Conservation (phyloP, 1,284 basidiomycete genomes). For the Microbotryum lychnidis-dioicae region DNA sequence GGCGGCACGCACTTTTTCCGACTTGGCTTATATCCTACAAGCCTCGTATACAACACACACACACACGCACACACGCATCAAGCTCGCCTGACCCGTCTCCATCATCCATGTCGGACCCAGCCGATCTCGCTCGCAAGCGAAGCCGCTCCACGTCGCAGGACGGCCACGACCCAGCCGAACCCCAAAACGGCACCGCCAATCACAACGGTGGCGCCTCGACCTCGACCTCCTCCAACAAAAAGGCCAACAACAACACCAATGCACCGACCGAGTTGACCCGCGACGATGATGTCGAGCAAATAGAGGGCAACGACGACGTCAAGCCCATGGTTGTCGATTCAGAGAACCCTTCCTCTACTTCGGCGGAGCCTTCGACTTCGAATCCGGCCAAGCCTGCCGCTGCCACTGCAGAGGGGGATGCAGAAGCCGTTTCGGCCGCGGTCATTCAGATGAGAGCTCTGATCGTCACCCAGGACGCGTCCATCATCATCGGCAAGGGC, state of each 20-base stretch:
- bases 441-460: conserved; percentile 44
- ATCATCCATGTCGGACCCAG: conserved; percentile 19
- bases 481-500: conserved; percentile 95
- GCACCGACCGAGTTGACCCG: conserved; percentile 19
- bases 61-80: no score
- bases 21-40: no score
- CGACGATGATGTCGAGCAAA: conserved; percentile 13
- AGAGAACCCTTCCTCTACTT: conserved; percentile 2
- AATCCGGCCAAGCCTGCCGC: conserved; percentile 10
- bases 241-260: conserved; percentile 22
- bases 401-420: conserved; percentile 4
- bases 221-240: conserved; percentile 12
- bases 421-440: conserved; percentile 6
- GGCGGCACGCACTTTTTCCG: no score
- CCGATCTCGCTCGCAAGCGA: conserved; percentile 29
- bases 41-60: no score
- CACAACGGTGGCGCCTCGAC: conserved; percentile 9
- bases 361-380: not conserved
- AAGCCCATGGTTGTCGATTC: conserved; percentile 27
- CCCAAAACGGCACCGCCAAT: conserved; percentile 24
- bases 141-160: conserved; percentile 28
- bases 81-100: no score
- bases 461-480: conserved; percentile 98
- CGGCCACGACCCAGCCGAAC: conserved; percentile 10
- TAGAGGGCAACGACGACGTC: not conserved